These are phyloP conservation scores for Cyberlindnera americana DNA, from an alignment of 805 yeast genomes.

Conservation along the genomic window DNA sequence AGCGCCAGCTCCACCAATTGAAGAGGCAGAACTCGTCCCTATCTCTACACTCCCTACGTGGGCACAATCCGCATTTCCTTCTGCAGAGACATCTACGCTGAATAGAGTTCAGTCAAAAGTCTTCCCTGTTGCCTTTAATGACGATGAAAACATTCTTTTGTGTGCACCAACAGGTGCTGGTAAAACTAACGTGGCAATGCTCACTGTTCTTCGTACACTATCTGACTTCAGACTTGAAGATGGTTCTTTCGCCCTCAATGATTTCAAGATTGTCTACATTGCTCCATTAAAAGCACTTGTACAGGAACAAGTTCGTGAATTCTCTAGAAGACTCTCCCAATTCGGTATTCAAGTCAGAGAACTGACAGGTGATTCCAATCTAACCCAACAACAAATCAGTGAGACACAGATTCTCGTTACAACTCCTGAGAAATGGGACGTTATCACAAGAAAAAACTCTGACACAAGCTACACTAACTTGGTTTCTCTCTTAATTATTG, in stretches of 20 bases:
- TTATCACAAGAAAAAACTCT: constrained; percentile 77
- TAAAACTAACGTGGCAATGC: constrained; percentile 93
- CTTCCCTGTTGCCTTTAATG: constrained; percentile 69
- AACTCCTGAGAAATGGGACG: constrained; percentile 98
- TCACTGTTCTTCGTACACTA: constrained; percentile 65
- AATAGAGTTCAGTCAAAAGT: constrained; percentile 85
- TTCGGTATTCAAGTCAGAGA: constrained; percentile 76
- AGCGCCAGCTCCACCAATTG: constrained; percentile 57
- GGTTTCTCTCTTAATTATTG: constrained; percentile 74
- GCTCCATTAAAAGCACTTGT: constrained; percentile 95
- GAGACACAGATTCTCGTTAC: constrained; percentile 84
- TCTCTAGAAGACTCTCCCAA: constrained; percentile 60
- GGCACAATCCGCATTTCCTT: constrained; percentile 76
- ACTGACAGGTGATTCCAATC: constrained; percentile 83
- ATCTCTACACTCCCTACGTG: constrained; percentile 71
- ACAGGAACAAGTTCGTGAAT: constrained; percentile 90
- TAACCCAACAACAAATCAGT: constrained; percentile 70
- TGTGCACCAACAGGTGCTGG: constrained; percentile 99
- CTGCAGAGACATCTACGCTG: constrained; percentile 57
- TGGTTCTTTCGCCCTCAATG: constrained; percentile 49
- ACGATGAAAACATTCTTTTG: constrained; percentile 68
- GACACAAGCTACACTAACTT: constrained; percentile 61
- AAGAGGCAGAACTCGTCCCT: constrained; percentile 43
- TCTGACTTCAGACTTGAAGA: constrained; percentile 46
- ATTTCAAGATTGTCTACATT: constrained; percentile 78